Evolutionary conservation across 768 basidiomycete species (phyloP).

Genomic region (Boletales sp.): DNA sequence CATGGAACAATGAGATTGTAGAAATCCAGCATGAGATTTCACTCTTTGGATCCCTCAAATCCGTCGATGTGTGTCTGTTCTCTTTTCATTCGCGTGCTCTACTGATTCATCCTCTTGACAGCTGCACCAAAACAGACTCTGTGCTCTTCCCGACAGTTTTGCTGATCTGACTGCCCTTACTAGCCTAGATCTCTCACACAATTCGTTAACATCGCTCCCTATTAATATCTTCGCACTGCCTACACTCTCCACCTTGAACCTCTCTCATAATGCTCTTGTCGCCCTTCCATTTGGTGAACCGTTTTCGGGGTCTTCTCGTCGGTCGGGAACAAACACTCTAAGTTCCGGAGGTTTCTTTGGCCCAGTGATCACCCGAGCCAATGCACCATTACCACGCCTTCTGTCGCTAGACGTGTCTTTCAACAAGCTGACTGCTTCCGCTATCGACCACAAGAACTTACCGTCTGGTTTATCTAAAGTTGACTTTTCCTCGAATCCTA

Average conservation of each 20-base stretch:
- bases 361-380: constrained; percentile 58
- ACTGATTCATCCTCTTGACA: constrained; percentile 25
- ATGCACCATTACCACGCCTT: constrained; percentile 63
- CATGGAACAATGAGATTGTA: constrained; percentile 75
- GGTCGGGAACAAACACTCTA: constrained; percentile 24
- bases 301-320: constrained; percentile 35
- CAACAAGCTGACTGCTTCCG: constrained; percentile 56
- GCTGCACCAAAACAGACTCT: constrained; percentile 75
- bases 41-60: constrained; percentile 79
- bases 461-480: constrained; percentile 56
- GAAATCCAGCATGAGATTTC: constrained; percentile 82
- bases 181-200: constrained; percentile 71
- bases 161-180: constrained; percentile 66
- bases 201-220: constrained; percentile 61
- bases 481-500: constrained; percentile 65
- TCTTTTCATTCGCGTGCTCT: neutral
- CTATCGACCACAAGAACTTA: constrained; percentile 50
- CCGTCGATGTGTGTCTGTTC: constrained; percentile 59
- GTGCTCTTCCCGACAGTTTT: constrained; percentile 59
- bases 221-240: constrained; percentile 65
- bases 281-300: constrained; percentile 60
- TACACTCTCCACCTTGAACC: constrained; percentile 58
- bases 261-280: constrained; percentile 67
- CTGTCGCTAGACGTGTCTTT: constrained; percentile 59
- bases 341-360: constrained; percentile 59